These are phyloP conservation scores for Ganoderma lingzhi DNA, from an alignment of 1,284 basidiomycete species.

Conservation along the genomic window DNA sequence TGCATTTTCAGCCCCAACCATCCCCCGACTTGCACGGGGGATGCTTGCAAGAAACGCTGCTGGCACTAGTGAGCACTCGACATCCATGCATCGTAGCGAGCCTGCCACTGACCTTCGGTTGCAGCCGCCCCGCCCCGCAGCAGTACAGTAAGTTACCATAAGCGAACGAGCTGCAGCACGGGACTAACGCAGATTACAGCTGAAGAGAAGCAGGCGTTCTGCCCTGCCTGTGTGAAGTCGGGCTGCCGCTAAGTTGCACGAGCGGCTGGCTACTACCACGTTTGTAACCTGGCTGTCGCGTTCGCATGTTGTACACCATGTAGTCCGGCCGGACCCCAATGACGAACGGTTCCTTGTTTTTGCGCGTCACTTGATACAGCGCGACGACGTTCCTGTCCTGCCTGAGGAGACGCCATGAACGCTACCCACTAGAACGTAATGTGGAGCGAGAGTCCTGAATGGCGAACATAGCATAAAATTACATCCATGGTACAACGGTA, in stretches of 20 bases:
- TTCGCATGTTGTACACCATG: slow-evolving; percentile 8
- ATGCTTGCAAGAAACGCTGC: slow-evolving; percentile 62
- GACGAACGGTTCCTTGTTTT: slow-evolving; percentile 3
- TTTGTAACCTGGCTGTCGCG: background rate
- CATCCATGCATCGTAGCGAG: background rate
- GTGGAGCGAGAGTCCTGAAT: background rate
- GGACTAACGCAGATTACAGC: slow-evolving; percentile 37
- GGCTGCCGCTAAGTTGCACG: slow-evolving; percentile 17
- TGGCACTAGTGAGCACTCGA: slow-evolving; percentile 72
- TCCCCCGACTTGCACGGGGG: slow-evolving; percentile 56
- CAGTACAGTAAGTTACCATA: slow-evolving; percentile 58
- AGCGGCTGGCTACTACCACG: background rate
- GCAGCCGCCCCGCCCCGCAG: slow-evolving; percentile 71
- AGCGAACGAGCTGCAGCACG: background rate
- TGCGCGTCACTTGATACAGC: background rate
- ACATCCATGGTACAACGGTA: slow-evolving; percentile 25
- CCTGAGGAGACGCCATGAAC: background rate
- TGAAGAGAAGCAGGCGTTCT: slow-evolving; percentile 57
- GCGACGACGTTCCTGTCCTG: background rate
- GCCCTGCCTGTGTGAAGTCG: slow-evolving; percentile 44
- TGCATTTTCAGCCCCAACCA: slow-evolving; percentile 76
- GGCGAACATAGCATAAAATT: slow-evolving; percentile 18
- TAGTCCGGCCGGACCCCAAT: background rate
- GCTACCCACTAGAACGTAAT: background rate
- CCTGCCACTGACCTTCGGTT: slow-evolving; percentile 6